Percentiles rank a stretch among this genome's conserved stretches.
Evolutionary conservation across 2,329 filamentous ascomycete genomes (phyloP).

Genomic region (Botrytis pseudocinerea): DNA sequence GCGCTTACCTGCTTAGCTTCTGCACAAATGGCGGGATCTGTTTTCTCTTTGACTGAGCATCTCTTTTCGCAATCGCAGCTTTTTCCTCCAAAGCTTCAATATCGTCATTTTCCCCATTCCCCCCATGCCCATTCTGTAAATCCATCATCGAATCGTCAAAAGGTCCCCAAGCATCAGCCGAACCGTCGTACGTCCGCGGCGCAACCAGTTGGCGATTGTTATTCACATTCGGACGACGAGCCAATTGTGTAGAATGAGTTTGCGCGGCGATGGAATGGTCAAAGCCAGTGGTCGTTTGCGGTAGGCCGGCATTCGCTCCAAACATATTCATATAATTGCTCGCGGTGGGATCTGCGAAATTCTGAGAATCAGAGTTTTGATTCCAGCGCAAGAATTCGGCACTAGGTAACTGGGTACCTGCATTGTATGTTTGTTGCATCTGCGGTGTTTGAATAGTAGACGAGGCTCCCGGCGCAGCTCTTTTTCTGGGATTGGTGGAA

Average conservation of each 20-base stretch:
- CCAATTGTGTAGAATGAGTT: constrained; percentile 38
- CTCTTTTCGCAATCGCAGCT: constrained; percentile 79
- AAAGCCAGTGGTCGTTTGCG: constrained; percentile 26
- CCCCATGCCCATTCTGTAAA: constrained; percentile 42
- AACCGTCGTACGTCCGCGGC: constrained; percentile 35
- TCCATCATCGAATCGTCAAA: constrained; percentile 41
- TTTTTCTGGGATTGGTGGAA: constrained; percentile 62
- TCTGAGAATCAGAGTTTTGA: constrained; percentile 41
- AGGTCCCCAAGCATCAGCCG: constrained; percentile 44
- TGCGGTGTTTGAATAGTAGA: constrained; percentile 59
- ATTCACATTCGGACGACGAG: constrained; percentile 35
- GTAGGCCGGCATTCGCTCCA: constrained; percentile 28
- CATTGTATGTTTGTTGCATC: constrained; percentile 52
- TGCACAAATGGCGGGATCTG: constrained; percentile 97
- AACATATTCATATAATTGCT: constrained; percentile 37
- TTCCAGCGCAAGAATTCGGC: constrained; percentile 58
- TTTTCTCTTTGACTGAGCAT: constrained; percentile 86
- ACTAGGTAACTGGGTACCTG: constrained; percentile 48
- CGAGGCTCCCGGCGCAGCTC: constrained; percentile 69
- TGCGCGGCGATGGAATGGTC: constrained; percentile 33
- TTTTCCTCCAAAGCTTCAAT: constrained; percentile 77
- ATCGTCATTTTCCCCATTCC: constrained; percentile 62
- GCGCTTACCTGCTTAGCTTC: constrained; percentile 86
- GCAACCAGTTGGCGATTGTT: constrained; percentile 39
- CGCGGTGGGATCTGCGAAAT: constrained; percentile 41